These are phyloP conservation scores for Talaromyces sp. DNA, from an alignment of 2,329 filamentous ascomycete genomes.

Conservation along the genomic window DNA sequence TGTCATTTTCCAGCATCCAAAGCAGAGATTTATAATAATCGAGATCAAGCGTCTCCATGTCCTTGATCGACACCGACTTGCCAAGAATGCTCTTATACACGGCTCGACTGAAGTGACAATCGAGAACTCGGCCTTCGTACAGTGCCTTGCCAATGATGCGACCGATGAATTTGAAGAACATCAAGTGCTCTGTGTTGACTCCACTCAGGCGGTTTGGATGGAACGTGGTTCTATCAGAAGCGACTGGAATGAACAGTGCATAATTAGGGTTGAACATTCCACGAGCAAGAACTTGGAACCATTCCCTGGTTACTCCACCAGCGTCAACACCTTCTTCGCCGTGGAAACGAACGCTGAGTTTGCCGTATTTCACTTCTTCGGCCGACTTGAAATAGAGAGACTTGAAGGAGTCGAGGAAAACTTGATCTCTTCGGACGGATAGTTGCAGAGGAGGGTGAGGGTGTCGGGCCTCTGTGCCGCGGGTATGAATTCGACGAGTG, in stretches of 20 bases:
- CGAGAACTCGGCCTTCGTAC: conserved; percentile 90
- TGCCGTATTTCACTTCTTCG: conserved; percentile 98
- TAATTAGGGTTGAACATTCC: conserved; percentile 99
- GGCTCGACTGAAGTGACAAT: conserved; percentile 97
- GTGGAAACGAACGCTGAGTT: conserved; percentile 95
- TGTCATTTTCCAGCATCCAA: conserved; percentile 99
- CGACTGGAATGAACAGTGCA: conserved; percentile 91
- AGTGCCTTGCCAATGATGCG: conserved; percentile 97
- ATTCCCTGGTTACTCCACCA: conserved; percentile 94
- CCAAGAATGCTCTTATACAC: conserved; percentile 97
- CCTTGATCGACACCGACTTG: conserved; percentile 93
- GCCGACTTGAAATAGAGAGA: conserved; percentile 95
- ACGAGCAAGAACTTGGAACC: conserved; percentile 95
- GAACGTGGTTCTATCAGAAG: conserved; percentile 96
- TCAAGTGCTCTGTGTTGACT: conserved; percentile 90
- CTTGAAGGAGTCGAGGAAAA: conserved; percentile 98
- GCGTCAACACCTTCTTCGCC: conserved; percentile 97
- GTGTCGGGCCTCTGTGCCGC: conserved; percentile 64
- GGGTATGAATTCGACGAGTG: conserved; percentile 81
- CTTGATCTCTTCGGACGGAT: conserved; percentile 83
- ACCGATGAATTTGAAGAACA: conserved; percentile 99
- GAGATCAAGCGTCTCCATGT: conserved; percentile 97
- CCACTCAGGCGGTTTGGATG: conserved; percentile 92
- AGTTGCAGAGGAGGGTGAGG: conserved; percentile 76
- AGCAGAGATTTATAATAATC: conserved; percentile 98